A percentile compares a stretch with the other conserved stretches of the same genome.
Conservation (phyloP, 2,329 filamentous ascomycete species). For the Graphilbum fragrans region DNA sequence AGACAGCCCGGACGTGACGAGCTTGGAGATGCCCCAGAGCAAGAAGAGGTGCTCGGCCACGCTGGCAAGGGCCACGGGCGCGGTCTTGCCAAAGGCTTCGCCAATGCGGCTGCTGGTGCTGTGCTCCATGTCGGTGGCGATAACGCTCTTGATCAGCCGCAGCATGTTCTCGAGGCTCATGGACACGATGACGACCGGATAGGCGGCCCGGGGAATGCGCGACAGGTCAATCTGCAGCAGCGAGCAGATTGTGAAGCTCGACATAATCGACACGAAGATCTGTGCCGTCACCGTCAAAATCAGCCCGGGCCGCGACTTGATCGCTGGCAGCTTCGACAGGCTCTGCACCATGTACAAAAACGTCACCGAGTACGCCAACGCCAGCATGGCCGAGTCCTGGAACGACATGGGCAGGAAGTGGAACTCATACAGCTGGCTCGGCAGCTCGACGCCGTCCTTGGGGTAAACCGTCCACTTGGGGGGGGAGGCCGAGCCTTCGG, state of each 20-base stretch:
- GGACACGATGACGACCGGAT: slow-evolving; percentile 63
- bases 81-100: slow-evolving; percentile 61
- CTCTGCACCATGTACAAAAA: slow-evolving; percentile 53
- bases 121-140: slow-evolving; percentile 57
- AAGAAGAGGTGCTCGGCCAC: slow-evolving; percentile 58
- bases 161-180: slow-evolving; percentile 74
- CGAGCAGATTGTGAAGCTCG: slow-evolving; percentile 69
- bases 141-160: slow-evolving; percentile 64
- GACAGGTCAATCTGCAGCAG: slow-evolving; percentile 65
- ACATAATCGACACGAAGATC: slow-evolving; percentile 60
- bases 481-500: slow-evolving; percentile 28
- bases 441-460: slow-evolving; percentile 35
- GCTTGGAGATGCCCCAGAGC: slow-evolving; percentile 49
- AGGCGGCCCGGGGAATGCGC: slow-evolving; percentile 60
- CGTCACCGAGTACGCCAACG: slow-evolving; percentile 52
- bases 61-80: slow-evolving; percentile 55
- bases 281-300: slow-evolving; percentile 60
- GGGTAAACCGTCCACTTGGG: slow-evolving; percentile 56
- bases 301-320: slow-evolving; percentile 64
- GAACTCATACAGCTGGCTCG: slow-evolving; percentile 62
- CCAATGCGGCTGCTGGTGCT: slow-evolving; percentile 58
- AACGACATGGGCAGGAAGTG: slow-evolving; percentile 63
- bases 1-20: slow-evolving; percentile 52
- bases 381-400: slow-evolving; percentile 51
- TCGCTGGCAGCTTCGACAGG: slow-evolving; percentile 56